These are phyloP conservation scores for Penicillium crustosum DNA, from an alignment of 2,329 filamentous ascomycete species.

Conservation along the genomic window DNA sequence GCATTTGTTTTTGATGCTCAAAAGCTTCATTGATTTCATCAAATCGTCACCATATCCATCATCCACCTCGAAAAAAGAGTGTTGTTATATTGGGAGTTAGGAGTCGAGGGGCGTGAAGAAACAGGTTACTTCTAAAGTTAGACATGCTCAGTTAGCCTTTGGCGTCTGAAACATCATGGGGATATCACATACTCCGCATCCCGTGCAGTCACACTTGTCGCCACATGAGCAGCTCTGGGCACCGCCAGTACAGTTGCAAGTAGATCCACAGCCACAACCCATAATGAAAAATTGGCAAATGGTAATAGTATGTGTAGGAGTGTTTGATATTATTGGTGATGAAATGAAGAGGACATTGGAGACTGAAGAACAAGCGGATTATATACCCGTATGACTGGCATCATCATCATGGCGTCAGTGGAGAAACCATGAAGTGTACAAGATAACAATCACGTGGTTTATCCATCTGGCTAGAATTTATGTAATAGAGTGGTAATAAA, in stretches of 20 bases:
- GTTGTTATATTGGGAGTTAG: not conserved
- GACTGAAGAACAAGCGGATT: not conserved
- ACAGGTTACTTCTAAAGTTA: slow-evolving; percentile 26
- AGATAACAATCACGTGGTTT: no score
- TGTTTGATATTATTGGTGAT: not conserved
- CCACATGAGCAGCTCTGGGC: slow-evolving; percentile 35
- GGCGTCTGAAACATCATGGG: not conserved
- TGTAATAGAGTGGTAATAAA: no score
- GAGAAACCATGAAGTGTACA: not conserved
- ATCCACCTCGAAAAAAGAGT: not conserved
- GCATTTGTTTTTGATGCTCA: not conserved
- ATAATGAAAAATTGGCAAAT: slow-evolving; percentile 21
- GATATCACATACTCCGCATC: slow-evolving; percentile 40
- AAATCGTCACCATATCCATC: not conserved
- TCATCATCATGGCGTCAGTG: slow-evolving; percentile 26
- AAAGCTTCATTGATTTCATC: not conserved
- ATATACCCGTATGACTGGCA: slow-evolving; percentile 14
- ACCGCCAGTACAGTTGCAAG: slow-evolving; percentile 37
- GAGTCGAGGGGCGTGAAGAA: not conserved
- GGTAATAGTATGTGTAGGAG: no score
- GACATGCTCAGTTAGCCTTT: slow-evolving; percentile 9
- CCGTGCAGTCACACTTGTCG: slow-evolving; percentile 37
- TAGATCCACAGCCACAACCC: slow-evolving; percentile 38
- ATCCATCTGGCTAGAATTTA: no score
- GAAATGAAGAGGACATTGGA: not conserved